Base-by-base conservation (phyloP, 495 filamentous ascomycete species). In the Xylaria venustula region DNA sequence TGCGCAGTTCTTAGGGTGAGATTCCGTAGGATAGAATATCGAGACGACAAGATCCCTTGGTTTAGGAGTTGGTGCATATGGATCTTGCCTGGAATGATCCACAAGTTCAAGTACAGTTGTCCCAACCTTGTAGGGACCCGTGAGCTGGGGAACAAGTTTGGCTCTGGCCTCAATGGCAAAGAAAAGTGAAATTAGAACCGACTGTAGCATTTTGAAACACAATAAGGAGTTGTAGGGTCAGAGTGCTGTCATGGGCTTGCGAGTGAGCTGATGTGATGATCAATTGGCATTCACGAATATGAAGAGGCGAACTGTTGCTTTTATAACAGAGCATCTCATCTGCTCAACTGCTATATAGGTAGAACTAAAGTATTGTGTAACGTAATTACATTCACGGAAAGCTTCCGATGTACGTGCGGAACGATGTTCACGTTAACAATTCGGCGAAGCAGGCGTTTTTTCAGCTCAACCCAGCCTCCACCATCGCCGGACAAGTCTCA, bases 31-130 rank as follows among this genome's bases (percentile, higher is more conserved):
- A 52, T 73, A 71, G 58, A 76, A 78, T 7, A 71, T 53, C 8
- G 75, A 71, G 20, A 73, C 57, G 68, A 76, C 71, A 26, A 79
- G 62, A 55, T 66, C 56, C 15, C 75, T 72, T 8, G 66, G 65
- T 20, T 45, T 28, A 9, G 56, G 49, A 20, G 63, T 70, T 14
- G 74, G 72, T 17, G 71, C 65, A 45, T 65, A 74, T 4, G 70
- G 74, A 54, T 76, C 72, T 42, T 58, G 40, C 37, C 75, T 57
- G 15, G 66, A 60, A 14, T 54, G 40, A 47, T 78, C 77, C 32
- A 72, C 50, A 19, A 79, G 53, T 60, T 74, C 58, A 6, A 66
- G 54, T 25, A 63, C 56, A 23, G 54, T 68, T 6, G 50, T 60
- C 20, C 66, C 57, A 37, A 54, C 49, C 34, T 23, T 42, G 41